Evolutionary conservation across 2,329 filamentous ascomycete genomes (phyloP).

Genomic region (Monosporascus sp.): DNA sequence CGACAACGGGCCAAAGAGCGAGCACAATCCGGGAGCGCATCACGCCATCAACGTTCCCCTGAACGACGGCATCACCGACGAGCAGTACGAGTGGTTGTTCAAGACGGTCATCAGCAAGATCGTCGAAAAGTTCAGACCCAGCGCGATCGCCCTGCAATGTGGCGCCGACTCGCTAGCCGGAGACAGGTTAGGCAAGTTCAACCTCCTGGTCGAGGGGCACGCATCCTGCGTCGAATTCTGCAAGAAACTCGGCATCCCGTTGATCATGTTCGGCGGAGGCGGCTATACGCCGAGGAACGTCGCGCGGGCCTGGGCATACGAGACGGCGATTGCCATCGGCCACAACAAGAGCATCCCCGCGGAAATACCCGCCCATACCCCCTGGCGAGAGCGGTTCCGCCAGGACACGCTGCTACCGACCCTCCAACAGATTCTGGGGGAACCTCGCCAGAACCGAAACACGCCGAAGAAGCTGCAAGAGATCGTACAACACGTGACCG

Average conservation of each 20-base stretch:
- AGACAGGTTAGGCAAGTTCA: constrained; percentile 91
- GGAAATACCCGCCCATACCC: constrained; percentile 71
- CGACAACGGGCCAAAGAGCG: constrained; percentile 76
- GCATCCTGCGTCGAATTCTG: constrained; percentile 86
- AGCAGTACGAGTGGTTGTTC: constrained; percentile 83
- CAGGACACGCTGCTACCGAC: constrained; percentile 85
- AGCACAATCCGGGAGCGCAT: constrained; percentile 81
- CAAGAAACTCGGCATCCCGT: constrained; percentile 72
- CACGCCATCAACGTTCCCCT: constrained; percentile 88
- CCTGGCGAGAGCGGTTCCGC: constrained; percentile 84
- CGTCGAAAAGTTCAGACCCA: constrained; percentile 78
- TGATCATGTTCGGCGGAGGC: constrained; percentile 88
- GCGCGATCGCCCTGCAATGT: constrained; percentile 90
- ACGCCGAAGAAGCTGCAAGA: constrained; percentile 68
- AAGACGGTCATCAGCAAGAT: constrained; percentile 72
- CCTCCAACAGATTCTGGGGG: constrained; percentile 64
- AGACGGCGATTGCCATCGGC: constrained; percentile 84
- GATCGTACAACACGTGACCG: constrained; percentile 71
- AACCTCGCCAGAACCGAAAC: constrained; percentile 73
- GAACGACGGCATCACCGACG: constrained; percentile 85
- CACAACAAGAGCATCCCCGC: constrained; percentile 65
- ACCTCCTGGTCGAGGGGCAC: constrained; percentile 91
- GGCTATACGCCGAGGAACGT: constrained; percentile 97
- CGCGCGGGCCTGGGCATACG: constrained; percentile 92
- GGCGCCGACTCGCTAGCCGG: constrained; percentile 92